phyloP scores from a whole-genome alignment of 495 filamentous ascomycete species.

The Platismatia glauca region DNA sequence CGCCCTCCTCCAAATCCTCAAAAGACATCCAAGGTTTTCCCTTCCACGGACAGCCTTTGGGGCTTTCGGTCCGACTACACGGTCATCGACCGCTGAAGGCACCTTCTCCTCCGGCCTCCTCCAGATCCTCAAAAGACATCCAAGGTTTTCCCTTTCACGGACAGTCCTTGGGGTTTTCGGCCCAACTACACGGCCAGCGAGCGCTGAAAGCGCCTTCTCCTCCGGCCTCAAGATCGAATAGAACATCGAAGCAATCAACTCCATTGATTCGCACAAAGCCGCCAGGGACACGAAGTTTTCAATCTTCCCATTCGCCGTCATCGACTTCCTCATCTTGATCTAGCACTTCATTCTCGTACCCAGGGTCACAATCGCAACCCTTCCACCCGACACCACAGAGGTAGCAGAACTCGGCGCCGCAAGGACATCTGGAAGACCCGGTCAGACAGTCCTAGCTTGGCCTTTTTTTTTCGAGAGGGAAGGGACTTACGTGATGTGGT shows the following conservation, averaged over 20 bases:
- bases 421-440: conserved; percentile 1
- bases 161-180: no score
- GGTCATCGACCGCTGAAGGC: background rate
- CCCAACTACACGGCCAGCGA: no score
- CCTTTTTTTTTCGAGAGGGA: background rate
- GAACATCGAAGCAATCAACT: no score
- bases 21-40: background rate
- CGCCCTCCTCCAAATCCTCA: background rate
- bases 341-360: background rate
- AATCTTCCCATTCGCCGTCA: background rate
- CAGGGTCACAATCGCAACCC: background rate
- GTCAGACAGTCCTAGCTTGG: background rate
- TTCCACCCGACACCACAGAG: background rate
- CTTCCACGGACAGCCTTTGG: background rate
- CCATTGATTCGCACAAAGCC: background rate
- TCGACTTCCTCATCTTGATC: background rate
- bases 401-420: conserved; percentile 11
- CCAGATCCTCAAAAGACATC: no score
- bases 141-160: no score
- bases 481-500: conserved; percentile 14
- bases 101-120: no score
- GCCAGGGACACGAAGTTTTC: background rate
- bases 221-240: no score
- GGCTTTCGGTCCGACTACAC: background rate
- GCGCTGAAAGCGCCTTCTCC: no score